Evolutionary conservation across 192 early-diverging fungal genomes (phyloP).

Genomic region (Backusella tuberculispora): DNA sequence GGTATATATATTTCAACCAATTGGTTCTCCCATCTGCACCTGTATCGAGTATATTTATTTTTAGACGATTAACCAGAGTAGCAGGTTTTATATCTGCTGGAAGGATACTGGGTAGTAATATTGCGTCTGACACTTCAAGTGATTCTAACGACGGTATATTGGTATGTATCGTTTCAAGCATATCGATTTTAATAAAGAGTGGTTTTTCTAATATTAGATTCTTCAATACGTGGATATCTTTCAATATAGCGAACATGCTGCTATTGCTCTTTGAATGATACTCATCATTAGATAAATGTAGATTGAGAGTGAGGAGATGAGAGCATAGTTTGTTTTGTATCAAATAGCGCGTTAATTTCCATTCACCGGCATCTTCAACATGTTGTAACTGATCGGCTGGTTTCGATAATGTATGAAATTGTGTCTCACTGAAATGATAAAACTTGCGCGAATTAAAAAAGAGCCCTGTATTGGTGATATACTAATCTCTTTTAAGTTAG

Average conservation of each 20-base stretch:
- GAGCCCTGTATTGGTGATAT: no score
- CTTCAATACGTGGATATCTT: neutral
- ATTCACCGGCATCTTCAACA: no score
- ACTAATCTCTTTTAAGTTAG: no score
- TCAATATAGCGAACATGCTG: neutral
- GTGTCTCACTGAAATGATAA: no score
- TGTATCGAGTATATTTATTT: neutral
- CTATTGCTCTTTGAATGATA: neutral
- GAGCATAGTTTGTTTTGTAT: no score
- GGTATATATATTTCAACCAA: neutral
- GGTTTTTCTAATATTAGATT: neutral
- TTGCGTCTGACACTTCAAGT: neutral
- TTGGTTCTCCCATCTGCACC: neutral
- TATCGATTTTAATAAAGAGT: neutral
- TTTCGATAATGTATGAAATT: no score
- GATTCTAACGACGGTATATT: neutral
- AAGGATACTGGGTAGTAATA: neutral
- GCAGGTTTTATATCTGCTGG: neutral
- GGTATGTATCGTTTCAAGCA: neutral
- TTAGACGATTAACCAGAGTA: neutral
- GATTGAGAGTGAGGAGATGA: neutral
- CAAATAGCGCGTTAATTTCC: no score
- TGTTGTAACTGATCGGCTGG: no score
- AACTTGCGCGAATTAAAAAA: no score
- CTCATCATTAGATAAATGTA: no score